A percentile compares a stretch with the other conserved stretches of the same genome.
Conservation (phyloP, 768 basidiomycete genomes). For the Suillus subluteus region DNA sequence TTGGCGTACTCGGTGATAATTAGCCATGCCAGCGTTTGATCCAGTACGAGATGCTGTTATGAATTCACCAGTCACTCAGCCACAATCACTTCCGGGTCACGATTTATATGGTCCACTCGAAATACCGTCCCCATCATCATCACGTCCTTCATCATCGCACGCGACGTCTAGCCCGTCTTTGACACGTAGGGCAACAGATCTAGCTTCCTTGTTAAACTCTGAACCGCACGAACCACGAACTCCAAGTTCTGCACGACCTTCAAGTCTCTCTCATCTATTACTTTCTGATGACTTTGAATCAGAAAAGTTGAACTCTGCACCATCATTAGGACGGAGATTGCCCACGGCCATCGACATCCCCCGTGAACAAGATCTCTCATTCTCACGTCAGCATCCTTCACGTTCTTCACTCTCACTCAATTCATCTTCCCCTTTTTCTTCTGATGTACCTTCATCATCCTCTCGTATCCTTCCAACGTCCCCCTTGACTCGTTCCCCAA, state of each 20-base stretch:
- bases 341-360: conserved; percentile 38
- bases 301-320: conserved; percentile 27
- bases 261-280: conserved; percentile 47
- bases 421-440: conserved; percentile 22
- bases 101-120: conserved; percentile 28
- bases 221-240: conserved; percentile 46
- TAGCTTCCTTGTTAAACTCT: conserved; percentile 77
- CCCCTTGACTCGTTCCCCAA: conserved; percentile 33
- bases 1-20: not conserved
- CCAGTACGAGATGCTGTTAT: conserved; percentile 87
- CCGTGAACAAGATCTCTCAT: conserved; percentile 30
- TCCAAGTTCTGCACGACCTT: conserved; percentile 41
- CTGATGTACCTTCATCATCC: conserved; percentile 22
- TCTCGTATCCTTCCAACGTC: conserved; percentile 32
- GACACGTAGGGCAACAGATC: conserved; percentile 69
- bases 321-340: conserved; percentile 35
- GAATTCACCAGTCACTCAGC: conserved; percentile 67
- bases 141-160: conserved; percentile 38
- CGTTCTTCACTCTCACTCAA: conserved; percentile 24
- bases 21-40: conserved; percentile 61
- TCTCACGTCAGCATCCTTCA: conserved; percentile 29
- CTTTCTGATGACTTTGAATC: conserved; percentile 33
- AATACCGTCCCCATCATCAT: conserved; percentile 41
- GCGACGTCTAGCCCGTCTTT: conserved; percentile 49
- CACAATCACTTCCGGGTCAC: conserved; percentile 38